A percentile compares a stretch with the other conserved stretches of the same genome.
These are phyloP conservation scores for Fraxinus angustifolia DNA, from an alignment of 305 asterid species.

Conservation along the genomic window DNA sequence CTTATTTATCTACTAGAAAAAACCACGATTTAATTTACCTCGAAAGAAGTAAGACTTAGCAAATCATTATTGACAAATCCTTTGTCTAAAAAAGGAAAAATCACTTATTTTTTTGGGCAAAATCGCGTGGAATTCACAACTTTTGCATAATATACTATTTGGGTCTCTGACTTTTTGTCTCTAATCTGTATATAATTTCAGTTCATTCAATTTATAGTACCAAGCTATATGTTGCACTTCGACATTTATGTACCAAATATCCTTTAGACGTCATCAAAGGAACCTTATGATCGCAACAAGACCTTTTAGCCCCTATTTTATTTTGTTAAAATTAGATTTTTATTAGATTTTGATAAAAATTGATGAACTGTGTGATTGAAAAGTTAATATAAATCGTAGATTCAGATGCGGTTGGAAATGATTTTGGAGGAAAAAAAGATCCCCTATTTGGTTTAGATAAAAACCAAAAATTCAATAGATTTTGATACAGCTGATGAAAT, in stretches of 20 bases:
- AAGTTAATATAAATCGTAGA: neutral
- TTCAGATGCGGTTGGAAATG: neutral
- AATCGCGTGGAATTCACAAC: neutral
- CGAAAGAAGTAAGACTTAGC: constrained; percentile 3
- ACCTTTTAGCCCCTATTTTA: neutral
- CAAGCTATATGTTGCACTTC: neutral
- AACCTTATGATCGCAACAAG: constrained; percentile 33
- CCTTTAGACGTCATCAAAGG: constrained; percentile 1
- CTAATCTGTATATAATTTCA: neutral
- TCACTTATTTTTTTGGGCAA: constrained; percentile 10
- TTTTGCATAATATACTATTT: neutral
- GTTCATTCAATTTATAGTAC: neutral
- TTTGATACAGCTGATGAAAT: too few species aligned
- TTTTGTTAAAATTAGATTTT: neutral
- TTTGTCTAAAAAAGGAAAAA: constrained; percentile 21
- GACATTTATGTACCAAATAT: neutral
- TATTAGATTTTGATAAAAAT: neutral
- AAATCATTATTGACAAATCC: constrained; percentile 26
- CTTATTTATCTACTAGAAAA: neutral
- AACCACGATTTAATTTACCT: neutral
- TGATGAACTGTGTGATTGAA: neutral
- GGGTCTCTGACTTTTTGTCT: neutral
- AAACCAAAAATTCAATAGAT: neutral
- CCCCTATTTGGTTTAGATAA: neutral
- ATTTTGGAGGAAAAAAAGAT: neutral